phyloP scores from a whole-genome alignment of 345 rosid genomes.

The Eucalyptus viminalis region DNA sequence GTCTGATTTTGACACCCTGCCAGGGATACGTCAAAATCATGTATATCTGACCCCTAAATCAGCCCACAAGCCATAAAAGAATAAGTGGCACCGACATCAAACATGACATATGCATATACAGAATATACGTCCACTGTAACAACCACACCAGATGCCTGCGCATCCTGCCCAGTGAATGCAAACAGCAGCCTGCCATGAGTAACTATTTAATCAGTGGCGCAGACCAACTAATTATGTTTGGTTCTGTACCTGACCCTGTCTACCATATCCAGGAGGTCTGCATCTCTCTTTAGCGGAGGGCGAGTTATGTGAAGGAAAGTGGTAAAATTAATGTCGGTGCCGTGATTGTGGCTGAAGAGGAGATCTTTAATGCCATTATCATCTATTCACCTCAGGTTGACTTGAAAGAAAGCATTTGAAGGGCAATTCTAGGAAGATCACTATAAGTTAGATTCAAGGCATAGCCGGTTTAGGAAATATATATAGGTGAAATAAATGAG shows the following conservation, averaged over 20 bases:
- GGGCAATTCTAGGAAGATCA: background rate
- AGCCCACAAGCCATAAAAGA: background rate
- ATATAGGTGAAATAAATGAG: background rate
- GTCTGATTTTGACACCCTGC: background rate
- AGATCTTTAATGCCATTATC: background rate
- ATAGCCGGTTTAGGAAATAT: background rate
- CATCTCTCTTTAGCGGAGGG: background rate
- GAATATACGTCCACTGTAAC: background rate
- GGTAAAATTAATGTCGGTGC: background rate
- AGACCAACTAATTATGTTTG: background rate
- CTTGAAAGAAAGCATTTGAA: background rate
- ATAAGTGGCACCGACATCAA: background rate
- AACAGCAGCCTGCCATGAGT: background rate
- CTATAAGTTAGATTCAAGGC: background rate
- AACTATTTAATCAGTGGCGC: background rate
- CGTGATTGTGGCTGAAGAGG: background rate
- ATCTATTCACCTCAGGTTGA: background rate
- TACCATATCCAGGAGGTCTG: background rate
- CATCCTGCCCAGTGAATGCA: background rate
- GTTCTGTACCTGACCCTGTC: background rate
- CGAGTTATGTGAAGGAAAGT: background rate
- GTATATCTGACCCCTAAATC: background rate
- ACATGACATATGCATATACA: background rate
- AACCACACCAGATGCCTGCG: background rate
- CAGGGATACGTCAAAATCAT: background rate